Conservation (phyloP, 2,329 filamentous ascomycete species). For the Sordariomycetes sp. region DNA sequence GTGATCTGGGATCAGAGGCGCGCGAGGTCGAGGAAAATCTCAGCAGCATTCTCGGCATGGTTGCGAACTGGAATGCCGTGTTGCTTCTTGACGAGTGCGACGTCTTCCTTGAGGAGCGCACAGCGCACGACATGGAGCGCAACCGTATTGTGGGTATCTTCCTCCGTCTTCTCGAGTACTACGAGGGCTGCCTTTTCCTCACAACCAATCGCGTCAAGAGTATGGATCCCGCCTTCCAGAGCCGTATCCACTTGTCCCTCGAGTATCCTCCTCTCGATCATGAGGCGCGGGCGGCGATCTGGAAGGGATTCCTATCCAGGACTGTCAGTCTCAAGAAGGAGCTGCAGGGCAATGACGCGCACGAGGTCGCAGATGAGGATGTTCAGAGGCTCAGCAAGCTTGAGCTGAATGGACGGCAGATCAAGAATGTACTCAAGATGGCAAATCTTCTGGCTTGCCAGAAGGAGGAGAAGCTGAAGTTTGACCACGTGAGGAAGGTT, state of each 20-base stretch:
- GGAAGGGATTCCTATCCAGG: constrained; percentile 27
- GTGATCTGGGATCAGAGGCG: constrained; percentile 61
- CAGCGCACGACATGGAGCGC: constrained; percentile 20
- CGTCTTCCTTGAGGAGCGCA: constrained; percentile 28
- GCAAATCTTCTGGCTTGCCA: constrained; percentile 21
- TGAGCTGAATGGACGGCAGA: constrained; percentile 39
- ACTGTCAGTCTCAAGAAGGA: constrained; percentile 11
- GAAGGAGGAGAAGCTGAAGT: constrained; percentile 16
- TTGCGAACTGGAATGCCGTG: constrained; percentile 41
- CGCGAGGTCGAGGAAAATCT: constrained; percentile 56
- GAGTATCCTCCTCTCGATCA: constrained; percentile 32
- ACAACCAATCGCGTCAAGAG: constrained; percentile 39
- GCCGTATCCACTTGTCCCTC: constrained; percentile 37
- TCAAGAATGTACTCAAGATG: constrained; percentile 37
- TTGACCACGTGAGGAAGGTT: constrained; percentile 19
- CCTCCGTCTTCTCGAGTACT: constrained; percentile 40
- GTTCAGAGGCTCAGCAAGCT: constrained; percentile 26
- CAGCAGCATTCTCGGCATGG: constrained; percentile 47
- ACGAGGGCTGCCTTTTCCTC: constrained; percentile 38
- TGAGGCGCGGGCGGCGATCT: constrained; percentile 25
- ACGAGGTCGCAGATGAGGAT: constrained; percentile 18
- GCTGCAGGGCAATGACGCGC: constrained; percentile 14
- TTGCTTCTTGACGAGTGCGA: constrained; percentile 33
- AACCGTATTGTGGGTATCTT: constrained; percentile 35
- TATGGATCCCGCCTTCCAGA: constrained; percentile 37